A percentile compares a stretch with the other conserved stretches of the same genome.
Evolutionary conservation across 1,139 yeast genomes (phyloP).

Genomic region (Spencermartinsiella ligniputridi): DNA sequence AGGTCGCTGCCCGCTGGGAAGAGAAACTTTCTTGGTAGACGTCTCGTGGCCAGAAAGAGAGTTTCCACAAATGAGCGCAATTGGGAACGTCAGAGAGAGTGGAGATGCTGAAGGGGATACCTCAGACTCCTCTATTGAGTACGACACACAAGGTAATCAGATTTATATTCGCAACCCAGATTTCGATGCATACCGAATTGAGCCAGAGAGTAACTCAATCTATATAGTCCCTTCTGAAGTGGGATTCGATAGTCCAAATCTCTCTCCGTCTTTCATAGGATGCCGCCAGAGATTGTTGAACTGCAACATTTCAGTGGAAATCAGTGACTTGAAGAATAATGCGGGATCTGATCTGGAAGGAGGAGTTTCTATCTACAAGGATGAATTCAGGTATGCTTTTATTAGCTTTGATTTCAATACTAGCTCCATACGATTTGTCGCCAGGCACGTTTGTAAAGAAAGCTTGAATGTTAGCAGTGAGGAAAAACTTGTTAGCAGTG

Average conservation of each 20-base stretch:
- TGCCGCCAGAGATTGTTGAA: background rate
- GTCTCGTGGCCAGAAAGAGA: background rate
- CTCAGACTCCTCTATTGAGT: background rate
- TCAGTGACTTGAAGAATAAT: background rate
- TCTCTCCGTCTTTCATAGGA: background rate
- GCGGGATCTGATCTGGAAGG: background rate
- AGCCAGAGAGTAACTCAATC: background rate
- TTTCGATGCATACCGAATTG: background rate
- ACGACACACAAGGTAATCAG: too few species aligned
- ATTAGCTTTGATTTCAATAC: conserved; percentile 1
- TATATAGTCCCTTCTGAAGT: background rate
- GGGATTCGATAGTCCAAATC: background rate
- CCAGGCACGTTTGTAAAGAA: background rate
- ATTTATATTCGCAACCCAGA: background rate
- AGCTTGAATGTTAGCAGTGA: background rate
- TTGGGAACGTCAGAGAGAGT: background rate
- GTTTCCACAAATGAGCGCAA: background rate
- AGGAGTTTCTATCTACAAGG: conserved; percentile 4
- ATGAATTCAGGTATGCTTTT: conserved; percentile 1
- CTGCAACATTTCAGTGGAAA: background rate
- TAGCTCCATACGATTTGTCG: background rate
- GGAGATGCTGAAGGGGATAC: background rate
- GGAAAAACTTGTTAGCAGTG: background rate
- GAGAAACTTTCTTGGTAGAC: background rate
- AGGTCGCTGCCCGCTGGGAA: background rate